Base-by-base conservation (phyloP, 495 filamentous ascomycete species). In the Hypoxylon fragiforme region DNA sequence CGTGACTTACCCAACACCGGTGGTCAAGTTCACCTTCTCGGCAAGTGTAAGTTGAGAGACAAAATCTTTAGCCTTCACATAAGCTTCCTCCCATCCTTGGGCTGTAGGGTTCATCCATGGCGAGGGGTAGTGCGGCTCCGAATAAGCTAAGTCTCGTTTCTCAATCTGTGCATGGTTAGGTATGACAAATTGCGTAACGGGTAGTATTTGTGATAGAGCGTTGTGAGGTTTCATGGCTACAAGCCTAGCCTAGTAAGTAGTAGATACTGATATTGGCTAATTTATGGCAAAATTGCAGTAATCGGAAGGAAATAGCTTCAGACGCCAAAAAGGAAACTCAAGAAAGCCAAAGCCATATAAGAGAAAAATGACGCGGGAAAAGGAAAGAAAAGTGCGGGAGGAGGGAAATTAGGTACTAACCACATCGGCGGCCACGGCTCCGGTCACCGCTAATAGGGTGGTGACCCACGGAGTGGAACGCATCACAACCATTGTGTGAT, bases 21-120 rank as follows among this genome's bases (percentile, higher is more conserved):
- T 95, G 1, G 91, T 95, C 51, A 97, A 62, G 63, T 97, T 97
- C 66, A 96, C 88, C 77, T 96, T 96, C 75, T 96, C 91, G 8
- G 85, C 71, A 50, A 96, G 71, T 0, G 91, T 96, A 67, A 96
- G 73, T 70, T 90, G 82, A 5, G 84, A 86, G 30, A 96, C 91
- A 53, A 95, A 92, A 0, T 74, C 79, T 53, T 81, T 81, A 3
- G 91, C 91, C 60, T 90, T 86, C 26, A 66, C 70, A 65, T 95
- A 91, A 8, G 90, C 89, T 3, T 86, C 84, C 31, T 81, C 77
- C 91, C 91, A 96, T 26, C 84, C 86, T 36, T 79, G 83, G 5
- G 84, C 79, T 21, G 84, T 80, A 41, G 79, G 77, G 56, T 82
- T 78, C 73, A 82, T 83, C 88, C 92, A 92, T 72, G 91, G 90